phyloP scores from a whole-genome alignment of 306 rosid species.

The Medicago ruthenica region DNA sequence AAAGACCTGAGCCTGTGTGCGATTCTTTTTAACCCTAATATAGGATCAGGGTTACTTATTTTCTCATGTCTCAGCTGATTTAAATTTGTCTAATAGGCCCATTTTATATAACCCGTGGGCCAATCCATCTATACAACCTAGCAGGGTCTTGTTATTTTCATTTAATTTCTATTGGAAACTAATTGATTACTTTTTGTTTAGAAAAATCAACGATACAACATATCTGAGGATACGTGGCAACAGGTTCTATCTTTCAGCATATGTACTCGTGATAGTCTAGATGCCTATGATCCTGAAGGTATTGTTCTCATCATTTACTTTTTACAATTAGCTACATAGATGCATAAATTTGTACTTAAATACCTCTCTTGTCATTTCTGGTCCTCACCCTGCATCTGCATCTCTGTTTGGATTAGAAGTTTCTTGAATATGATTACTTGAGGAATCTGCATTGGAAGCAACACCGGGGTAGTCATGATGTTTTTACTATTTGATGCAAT shows the following conservation, averaged over 20 bases:
- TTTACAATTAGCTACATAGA: constrained; percentile 29
- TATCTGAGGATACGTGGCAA: constrained; percentile 96
- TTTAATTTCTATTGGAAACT: constrained; percentile 42
- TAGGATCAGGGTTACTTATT: constrained; percentile 25
- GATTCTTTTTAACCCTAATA: constrained; percentile 24
- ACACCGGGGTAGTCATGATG: background rate
- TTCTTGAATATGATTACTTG: constrained; percentile 4
- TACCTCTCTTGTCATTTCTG: constrained; percentile 19
- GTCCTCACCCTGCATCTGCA: constrained; percentile 20
- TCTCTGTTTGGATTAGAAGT: background rate
- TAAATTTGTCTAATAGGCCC: constrained; percentile 12
- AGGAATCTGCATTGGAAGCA: constrained; percentile 18
- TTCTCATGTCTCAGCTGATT: constrained; percentile 3
- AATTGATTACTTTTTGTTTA: constrained; percentile 49
- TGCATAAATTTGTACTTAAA: constrained; percentile 12
- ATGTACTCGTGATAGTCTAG: constrained; percentile 84
- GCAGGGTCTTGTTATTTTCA: constrained; percentile 32
- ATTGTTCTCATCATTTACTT: constrained; percentile 39
- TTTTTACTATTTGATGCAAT: constrained; percentile 28
- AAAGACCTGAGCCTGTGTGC: background rate
- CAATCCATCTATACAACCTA: constrained; percentile 25
- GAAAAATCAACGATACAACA: constrained; percentile 94
- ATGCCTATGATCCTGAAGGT: constrained; percentile 98
- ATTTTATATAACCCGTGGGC: constrained; percentile 7
- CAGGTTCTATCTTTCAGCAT: constrained; percentile 96